Evolutionary conservation across 108 stramenopile species (phyloP).

Genomic region (Seminavis robusta): DNA sequence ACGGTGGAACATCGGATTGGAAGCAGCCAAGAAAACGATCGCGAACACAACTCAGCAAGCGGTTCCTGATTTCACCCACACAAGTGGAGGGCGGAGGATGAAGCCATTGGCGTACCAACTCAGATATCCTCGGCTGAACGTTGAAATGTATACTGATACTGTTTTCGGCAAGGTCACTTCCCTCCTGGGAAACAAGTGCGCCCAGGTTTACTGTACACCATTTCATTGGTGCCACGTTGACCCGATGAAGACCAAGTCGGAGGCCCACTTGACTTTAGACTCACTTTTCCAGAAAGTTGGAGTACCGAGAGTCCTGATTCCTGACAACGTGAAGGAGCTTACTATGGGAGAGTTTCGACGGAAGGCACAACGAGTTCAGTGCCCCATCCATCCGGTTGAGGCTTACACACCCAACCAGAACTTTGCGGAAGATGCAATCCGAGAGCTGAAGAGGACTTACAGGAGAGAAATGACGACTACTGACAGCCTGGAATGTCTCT

Average conservation of each 20-base stretch:
- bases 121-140: conserved; percentile 13
- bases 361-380: conserved; percentile 5
- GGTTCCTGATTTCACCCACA: conserved; percentile 11
- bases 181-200: conserved; percentile 14
- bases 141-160: conserved; percentile 24
- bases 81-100: conserved; percentile 8
- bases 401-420: conserved; percentile 25
- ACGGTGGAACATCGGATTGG: conserved; percentile 21
- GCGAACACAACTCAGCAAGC: conserved; percentile 22
- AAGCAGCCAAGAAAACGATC: conserved; percentile 17
- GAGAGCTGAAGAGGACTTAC: conserved; percentile 18
- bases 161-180: neutral
- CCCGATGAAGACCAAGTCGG: conserved; percentile 13
- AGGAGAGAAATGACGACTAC: conserved; percentile 7
- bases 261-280: conserved; percentile 25
- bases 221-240: conserved; percentile 12
- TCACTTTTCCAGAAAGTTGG: conserved; percentile 22
- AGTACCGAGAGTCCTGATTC: conserved; percentile 23
- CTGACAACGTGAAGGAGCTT: conserved; percentile 27
- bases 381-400: conserved; percentile 14
- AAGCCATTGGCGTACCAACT: conserved; percentile 13
- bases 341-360: conserved; percentile 13
- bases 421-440: conserved; percentile 19
- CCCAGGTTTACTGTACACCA: conserved; percentile 16
- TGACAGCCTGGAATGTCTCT: conserved; percentile 6